phyloP scores from a whole-genome alignment of 768 basidiomycete genomes.

The Baorangia bicolor region DNA sequence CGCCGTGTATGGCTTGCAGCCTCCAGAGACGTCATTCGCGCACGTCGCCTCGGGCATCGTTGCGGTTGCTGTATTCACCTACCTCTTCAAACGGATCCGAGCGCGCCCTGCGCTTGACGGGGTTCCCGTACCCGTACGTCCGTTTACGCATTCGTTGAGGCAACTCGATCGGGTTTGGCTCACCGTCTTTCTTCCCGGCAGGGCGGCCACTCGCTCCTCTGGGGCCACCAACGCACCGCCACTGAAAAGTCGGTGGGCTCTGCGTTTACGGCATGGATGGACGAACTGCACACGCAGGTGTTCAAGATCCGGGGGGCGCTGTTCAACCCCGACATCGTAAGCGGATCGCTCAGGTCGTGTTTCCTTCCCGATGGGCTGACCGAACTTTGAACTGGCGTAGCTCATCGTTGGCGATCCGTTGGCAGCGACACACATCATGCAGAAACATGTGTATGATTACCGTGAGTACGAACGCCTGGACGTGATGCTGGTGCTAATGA shows the following conservation, averaged over 20 bases:
- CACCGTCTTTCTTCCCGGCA: not conserved
- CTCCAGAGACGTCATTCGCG: not conserved
- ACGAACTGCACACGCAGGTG: conserved; percentile 3
- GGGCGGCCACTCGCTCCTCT: not conserved
- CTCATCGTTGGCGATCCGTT: conserved; percentile 5
- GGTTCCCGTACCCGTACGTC: conserved; percentile 1
- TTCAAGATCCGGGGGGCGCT: conserved; percentile 4
- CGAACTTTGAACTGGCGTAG: not conserved
- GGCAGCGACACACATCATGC: conserved; percentile 5
- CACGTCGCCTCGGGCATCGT: not conserved
- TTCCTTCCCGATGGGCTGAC: not conserved
- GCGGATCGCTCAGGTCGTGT: not conserved
- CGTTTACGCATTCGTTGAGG: not conserved
- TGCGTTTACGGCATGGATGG: not conserved
- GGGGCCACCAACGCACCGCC: conserved; percentile 3
- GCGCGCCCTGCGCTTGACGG: not conserved
- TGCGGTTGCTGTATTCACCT: not conserved
- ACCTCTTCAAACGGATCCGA: not conserved
- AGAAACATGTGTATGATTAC: conserved; percentile 8
- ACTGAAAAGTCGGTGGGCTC: conserved; percentile 6
- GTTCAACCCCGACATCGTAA: conserved; percentile 5
- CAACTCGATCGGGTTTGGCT: not conserved
- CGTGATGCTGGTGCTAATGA: not conserved
- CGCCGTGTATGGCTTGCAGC: not conserved
- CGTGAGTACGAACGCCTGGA: not conserved